Conservation (phyloP, 2,329 filamentous ascomycete genomes). For the Penicillium sp. region DNA sequence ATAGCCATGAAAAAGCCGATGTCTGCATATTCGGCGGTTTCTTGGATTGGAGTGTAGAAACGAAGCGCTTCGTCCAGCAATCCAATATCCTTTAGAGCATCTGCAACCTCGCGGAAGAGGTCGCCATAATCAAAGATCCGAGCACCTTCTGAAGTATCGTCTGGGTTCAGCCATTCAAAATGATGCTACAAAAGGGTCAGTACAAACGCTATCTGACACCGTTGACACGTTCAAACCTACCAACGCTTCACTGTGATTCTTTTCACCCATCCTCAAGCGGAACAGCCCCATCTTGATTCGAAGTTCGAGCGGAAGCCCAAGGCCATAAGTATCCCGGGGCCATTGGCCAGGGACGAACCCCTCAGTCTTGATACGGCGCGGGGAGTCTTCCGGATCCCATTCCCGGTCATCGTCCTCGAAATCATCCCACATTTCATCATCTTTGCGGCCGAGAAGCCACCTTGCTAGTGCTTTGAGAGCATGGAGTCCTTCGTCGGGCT, state of each 20-base stretch:
- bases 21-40: constrained; percentile 46
- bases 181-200: constrained; percentile 49
- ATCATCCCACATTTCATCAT: constrained; percentile 73
- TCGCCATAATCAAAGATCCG: constrained; percentile 65
- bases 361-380: constrained; percentile 57
- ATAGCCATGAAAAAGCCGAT: constrained; percentile 48
- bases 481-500: constrained; percentile 61
- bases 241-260: constrained; percentile 64
- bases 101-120: constrained; percentile 68
- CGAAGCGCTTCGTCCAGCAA: constrained; percentile 52
- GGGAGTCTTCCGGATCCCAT: constrained; percentile 71
- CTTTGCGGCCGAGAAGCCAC: constrained; percentile 72
- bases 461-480: constrained; percentile 68
- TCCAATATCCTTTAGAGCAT: constrained; percentile 51
- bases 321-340: constrained; percentile 59
- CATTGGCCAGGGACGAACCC: constrained; percentile 56
- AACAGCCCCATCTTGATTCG: constrained; percentile 79
- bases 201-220: constrained; percentile 2
- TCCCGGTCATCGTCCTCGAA: constrained; percentile 73
- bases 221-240: constrained; percentile 45
- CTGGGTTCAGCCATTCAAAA: constrained; percentile 64
- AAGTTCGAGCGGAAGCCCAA: constrained; percentile 71
- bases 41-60: constrained; percentile 53
- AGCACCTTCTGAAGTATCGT: constrained; percentile 48
- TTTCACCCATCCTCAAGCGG: constrained; percentile 64